Percentiles rank a stretch among this genome's conserved stretches.
Evolutionary conservation across 1,139 yeast species (phyloP).

Genomic region (Waltiozyma sp.): DNA sequence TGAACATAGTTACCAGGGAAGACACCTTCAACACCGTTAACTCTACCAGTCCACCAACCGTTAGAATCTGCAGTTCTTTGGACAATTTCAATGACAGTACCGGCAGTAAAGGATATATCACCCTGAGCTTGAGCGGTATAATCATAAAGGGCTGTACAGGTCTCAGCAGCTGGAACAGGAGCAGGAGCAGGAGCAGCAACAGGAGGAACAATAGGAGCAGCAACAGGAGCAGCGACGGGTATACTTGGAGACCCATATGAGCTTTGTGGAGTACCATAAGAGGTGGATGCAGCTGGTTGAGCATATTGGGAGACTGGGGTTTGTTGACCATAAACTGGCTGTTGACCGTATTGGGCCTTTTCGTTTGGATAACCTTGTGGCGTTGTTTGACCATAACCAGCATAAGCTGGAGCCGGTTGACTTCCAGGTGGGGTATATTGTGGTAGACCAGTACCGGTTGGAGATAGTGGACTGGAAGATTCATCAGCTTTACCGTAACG

Average conservation of each 20-base stretch:
- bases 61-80: slow-evolving; percentile 75
- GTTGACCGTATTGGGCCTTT: slow-evolving; percentile 15
- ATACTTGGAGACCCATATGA: slow-evolving; percentile 6
- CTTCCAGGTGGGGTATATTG: slow-evolving; percentile 12
- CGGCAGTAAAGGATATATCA: slow-evolving; percentile 79
- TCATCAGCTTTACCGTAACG: slow-evolving; percentile 48
- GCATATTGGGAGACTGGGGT: slow-evolving; percentile 4
- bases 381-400: slow-evolving; percentile 10
- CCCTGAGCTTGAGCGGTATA: slow-evolving; percentile 83
- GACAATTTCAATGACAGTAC: slow-evolving; percentile 73
- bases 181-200: slow-evolving; percentile 16
- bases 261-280: slow-evolving; percentile 19
- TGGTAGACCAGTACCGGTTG: slow-evolving; percentile 14
- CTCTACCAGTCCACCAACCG: slow-evolving; percentile 98
- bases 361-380: slow-evolving; percentile 17
- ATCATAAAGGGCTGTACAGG: slow-evolving; percentile 69
- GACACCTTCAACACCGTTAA: slow-evolving; percentile 78
- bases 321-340: slow-evolving; percentile 23
- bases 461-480: slow-evolving; percentile 23
- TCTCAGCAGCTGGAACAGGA: slow-evolving; percentile 33
- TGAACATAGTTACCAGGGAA: slow-evolving; percentile 96
- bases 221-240: slow-evolving; percentile 10
- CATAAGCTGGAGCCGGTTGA: slow-evolving; percentile 19
- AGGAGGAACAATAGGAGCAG: slow-evolving; percentile 23
- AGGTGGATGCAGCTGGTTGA: slow-evolving; percentile 13